Base-by-base conservation (phyloP, 441 rosid genomes). In the Euphorbia celastroides region DNA sequence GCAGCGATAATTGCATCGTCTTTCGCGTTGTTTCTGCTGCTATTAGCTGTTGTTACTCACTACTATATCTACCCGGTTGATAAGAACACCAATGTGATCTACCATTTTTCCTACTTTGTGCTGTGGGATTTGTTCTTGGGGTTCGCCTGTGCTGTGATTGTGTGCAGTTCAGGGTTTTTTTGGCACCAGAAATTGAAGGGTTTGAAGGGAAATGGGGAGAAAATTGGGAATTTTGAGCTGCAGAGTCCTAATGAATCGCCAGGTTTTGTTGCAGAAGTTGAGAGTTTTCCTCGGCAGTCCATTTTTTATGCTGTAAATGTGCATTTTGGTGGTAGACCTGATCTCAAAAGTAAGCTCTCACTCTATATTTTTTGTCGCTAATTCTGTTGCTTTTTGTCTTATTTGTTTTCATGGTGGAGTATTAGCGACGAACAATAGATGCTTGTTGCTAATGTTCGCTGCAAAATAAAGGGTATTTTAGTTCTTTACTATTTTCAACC, bases 271-370 rank as follows among this genome's bases (percentile, higher is more conserved):
- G 62, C 27, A 36, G 86, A 83, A 60, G 59, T 75, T 23, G 93
- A 88, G 69, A 88, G 92, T 80, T 78, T 79, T 10, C 89, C 88
- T 4, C 78, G 64, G 27, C 86, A 82, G 51, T 77, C 87, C 14
- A 69, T 88, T 12, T 67, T 64, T 12, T 78, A 80, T 56, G 82
- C 84, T 70, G 87, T 90, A 64, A 76, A 62, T 25, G 72, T 88
- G 64, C 82, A 78, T 75, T 83, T 76, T n/a, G 88, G 97, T 42
- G 74, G 68, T 59, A 82, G 92, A 69, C 98, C 98, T 31, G 81
- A 87, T 57, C 78, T 92, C 46, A 83, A 70, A 70, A 83, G 97
- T 86, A 74, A 80, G 83, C 79, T 26, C 14, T 38, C 44, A n/a
- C n/a, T n/a, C n/a, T n/a, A n/a, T n/a, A n/a, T n/a, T n/a, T n/a